Percentiles rank a stretch among this genome's conserved stretches.
phyloP scores from a whole-genome alignment of 1,284 basidiomycete genomes.

The Austropuccinia psidii region DNA sequence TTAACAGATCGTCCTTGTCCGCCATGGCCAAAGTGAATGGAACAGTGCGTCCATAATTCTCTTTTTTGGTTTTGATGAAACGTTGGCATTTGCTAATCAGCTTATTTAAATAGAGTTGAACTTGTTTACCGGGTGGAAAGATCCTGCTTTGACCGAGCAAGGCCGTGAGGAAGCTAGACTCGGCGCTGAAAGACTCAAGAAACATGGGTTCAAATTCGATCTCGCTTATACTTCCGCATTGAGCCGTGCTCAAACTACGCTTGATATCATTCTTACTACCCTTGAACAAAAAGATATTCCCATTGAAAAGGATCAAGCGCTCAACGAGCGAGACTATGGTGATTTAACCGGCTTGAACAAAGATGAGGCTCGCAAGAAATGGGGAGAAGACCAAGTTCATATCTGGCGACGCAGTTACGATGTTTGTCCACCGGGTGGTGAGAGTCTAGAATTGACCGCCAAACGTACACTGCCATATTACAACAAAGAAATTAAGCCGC shows the following conservation, averaged over 20 bases:
- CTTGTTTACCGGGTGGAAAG: conserved; percentile 40
- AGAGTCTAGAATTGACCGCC: conserved; percentile 50
- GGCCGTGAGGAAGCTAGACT: conserved; percentile 42
- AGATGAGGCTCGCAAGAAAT: conserved; percentile 49
- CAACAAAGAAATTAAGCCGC: conserved; percentile 48
- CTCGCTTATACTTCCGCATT: conserved; percentile 50
- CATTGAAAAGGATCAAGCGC: conserved; percentile 48
- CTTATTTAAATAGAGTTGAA: conserved; percentile 29
- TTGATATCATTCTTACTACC: conserved; percentile 49
- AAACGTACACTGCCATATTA: conserved; percentile 50
- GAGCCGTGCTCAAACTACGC: conserved; percentile 49
- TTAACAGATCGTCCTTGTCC: conserved; percentile 37
- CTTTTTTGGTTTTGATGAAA: neutral
- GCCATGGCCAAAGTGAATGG: conserved; percentile 40
- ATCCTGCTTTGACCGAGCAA: conserved; percentile 37
- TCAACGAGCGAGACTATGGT: conserved; percentile 50
- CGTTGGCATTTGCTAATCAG: no score
- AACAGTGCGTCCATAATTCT: neutral
- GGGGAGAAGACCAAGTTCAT: conserved; percentile 51
- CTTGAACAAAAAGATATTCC: conserved; percentile 48
- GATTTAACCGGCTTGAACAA: conserved; percentile 38
- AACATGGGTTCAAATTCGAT: conserved; percentile 42
- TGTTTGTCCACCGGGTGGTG: conserved; percentile 50
- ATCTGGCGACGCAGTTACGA: conserved; percentile 48
- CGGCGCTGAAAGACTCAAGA: conserved; percentile 44